Evolutionary conservation across 208 protist species (phyloP).

Genomic region (Trypanosoma theileri): DNA sequence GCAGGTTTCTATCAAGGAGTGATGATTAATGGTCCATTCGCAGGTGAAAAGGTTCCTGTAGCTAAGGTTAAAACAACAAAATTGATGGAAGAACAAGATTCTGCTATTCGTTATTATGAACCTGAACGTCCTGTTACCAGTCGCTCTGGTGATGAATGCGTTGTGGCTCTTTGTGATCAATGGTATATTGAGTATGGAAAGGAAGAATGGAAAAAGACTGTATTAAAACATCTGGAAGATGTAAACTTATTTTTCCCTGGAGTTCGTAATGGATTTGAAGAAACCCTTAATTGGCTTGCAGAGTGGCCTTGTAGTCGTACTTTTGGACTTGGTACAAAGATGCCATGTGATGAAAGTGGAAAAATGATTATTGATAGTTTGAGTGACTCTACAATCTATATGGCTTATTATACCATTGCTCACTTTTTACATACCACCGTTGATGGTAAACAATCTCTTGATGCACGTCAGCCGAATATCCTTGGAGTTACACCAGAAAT

Average conservation of each 20-base stretch:
- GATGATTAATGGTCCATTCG: conserved; percentile 80
- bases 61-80: conserved; percentile 93
- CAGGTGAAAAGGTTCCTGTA: conserved; percentile 85
- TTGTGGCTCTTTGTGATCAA: conserved; percentile 98
- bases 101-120: conserved; percentile 96
- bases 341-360: conserved; percentile 94
- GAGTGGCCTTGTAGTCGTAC: conserved; percentile 99
- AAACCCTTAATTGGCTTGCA: conserved; percentile 96
- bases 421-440: conserved; percentile 94
- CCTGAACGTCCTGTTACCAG: conserved; percentile 96
- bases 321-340: conserved; percentile 98
- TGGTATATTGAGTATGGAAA: conserved; percentile 99
- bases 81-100: conserved; percentile 73
- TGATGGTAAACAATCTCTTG: conserved; percentile 52
- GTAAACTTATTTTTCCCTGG: conserved; percentile 95
- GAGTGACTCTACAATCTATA: conserved; percentile 99
- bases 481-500: conserved; percentile 92
- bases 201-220: conserved; percentile 93
- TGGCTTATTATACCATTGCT: conserved; percentile 99
- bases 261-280: conserved; percentile 91
- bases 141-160: conserved; percentile 99
- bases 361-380: conserved; percentile 99
- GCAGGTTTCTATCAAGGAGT: conserved; percentile 98
- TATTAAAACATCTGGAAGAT: conserved; percentile 76
- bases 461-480: conserved; percentile 55